Evolutionary conservation across 2,329 filamentous ascomycete genomes (phyloP).

Genomic region (Diaporthe capsici): DNA sequence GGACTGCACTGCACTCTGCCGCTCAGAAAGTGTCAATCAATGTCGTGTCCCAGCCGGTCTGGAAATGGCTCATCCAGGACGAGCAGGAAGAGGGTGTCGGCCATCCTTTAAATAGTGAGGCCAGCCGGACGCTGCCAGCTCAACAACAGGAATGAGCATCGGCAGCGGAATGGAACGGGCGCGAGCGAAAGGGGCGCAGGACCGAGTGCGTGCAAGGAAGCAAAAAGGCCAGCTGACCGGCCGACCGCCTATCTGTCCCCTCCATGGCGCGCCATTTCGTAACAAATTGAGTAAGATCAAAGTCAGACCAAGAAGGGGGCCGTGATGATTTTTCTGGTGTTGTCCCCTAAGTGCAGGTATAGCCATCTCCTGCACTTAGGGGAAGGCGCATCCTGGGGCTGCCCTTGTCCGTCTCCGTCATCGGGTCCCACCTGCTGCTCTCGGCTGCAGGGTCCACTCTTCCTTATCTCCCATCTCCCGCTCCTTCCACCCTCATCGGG

Average conservation of each 20-base stretch:
- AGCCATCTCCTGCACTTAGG: conserved; percentile 35
- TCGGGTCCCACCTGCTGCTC: conserved; percentile 34
- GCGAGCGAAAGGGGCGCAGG: conserved; percentile 21
- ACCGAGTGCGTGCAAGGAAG: not conserved
- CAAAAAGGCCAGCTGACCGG: conserved; percentile 1
- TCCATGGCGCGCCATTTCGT: conserved; percentile 21
- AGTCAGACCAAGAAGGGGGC: conserved; percentile 32
- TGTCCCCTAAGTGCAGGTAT: conserved; percentile 39
- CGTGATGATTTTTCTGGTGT: conserved; percentile 38
- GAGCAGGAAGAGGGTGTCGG: not conserved
- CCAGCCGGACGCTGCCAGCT: not conserved
- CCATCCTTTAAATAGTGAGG: conserved; percentile 29
- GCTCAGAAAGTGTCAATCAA: not conserved
- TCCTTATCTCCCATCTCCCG: not conserved
- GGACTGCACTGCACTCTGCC: conserved; percentile 7
- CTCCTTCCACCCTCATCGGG: not conserved
- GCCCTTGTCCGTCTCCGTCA: conserved; percentile 25
- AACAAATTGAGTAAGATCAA: conserved; percentile 36
- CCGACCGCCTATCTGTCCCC: conserved; percentile 31
- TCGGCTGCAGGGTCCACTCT: conserved; percentile 10
- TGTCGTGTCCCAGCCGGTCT: conserved; percentile 4
- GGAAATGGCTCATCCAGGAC: conserved; percentile 6
- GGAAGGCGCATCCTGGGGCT: conserved; percentile 23
- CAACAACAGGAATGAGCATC: not conserved
- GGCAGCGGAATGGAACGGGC: conserved; percentile 7